Base-by-base conservation (phyloP, 345 rosid genomes). In the Atalantia buxifolia region DNA sequence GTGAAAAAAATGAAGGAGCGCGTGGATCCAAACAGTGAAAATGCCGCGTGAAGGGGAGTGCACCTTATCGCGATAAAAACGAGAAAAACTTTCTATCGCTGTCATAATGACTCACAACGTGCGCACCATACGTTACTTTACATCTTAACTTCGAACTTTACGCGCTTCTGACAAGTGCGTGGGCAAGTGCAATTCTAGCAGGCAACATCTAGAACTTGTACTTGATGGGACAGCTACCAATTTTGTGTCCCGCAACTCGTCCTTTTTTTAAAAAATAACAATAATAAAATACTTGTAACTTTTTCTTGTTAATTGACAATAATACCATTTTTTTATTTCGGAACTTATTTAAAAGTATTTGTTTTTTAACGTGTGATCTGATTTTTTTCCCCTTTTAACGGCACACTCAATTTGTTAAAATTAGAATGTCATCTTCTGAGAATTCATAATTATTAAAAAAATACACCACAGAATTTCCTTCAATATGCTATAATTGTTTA, bases 121-220 rank as follows among this genome's bases (percentile, higher is more conserved):
- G 65, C 66, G 76, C 76, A 72, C 76, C 76, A 57, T 35, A 22
- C 76, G 76, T 16, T 35, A 14, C 66, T 72, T 72, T 1, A 18
- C 30, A 3, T 6, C 21, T 21, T 6, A n/a, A 25, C 28, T 57
- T 22, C 22, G 6, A 22, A 6, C 53, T 6, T 57, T 3, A 72
- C 53, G 33, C 76, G 76, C 65, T 21, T 9, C 45, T 8, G 36
- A 25, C 75, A 71, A 2, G 42, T 9, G 53, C 66, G 76, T 57
- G 21, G n/a, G 33, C 65, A 10, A 57, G 21, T 57, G 53, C 10
- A 25, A 1, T 21, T 55, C 50, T 4, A 0, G 30, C 63, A 53
- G 63, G 9, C 22, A 63, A 53, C 74, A 16, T 71, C 21, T 4
- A 14, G 72, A 69, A 25, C 73, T 69, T 16, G 59, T 25, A 19